Evolutionary conservation across 2,329 filamentous ascomycete genomes (phyloP), one percentile per base, ranked within the genome.

Genomic region (Cladosporium phlei): DNA sequence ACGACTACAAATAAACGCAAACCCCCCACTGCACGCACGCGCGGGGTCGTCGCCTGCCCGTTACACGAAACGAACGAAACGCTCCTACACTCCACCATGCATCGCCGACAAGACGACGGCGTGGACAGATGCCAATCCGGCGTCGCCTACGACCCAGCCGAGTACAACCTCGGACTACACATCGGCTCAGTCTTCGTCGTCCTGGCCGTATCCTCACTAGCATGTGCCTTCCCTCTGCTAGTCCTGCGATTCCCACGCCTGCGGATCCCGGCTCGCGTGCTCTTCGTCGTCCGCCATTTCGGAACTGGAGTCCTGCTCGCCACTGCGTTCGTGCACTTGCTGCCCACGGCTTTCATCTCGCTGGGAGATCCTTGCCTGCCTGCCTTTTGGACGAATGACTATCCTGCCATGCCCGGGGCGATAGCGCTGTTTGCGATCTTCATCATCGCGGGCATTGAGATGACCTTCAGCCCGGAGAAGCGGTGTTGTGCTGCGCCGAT

Each of bases 381-480:
- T 9, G 71, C 76, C 48, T 83, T 88, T 61, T 93, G 89, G 76
- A 90, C 78, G 63, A 62, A 83, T 53, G 77, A 79, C 16, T 94
- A 91, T 64, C 78, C 75, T 39, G 86, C 87, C 4, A 81, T 93
- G 59, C 82, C 88, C 0, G 88, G 88, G 2, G 73, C 90, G 25
- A 78, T 94, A 30, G 85, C 87, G 42, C 88, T 94, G 83, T 67
- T 55, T 3, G 58, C 66, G 0, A 66, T 70, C 16, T 68, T 70
- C 45, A 32, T 56, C 11, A 56, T 57, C 12, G 48, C 51, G 2
- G 52, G 54, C 10, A 54, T 52, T 2, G 55, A 57, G 38, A 94
- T 95, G 90, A 45, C 55, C 6, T 57, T 57, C 47, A 55, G 52
- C 29, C 55, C 55, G 0, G 55, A 54, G 14, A 49, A 45, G 12